These are phyloP conservation scores for Coemansia sp. DNA, from an alignment of 192 early-diverging fungal species.

Conservation along the genomic window DNA sequence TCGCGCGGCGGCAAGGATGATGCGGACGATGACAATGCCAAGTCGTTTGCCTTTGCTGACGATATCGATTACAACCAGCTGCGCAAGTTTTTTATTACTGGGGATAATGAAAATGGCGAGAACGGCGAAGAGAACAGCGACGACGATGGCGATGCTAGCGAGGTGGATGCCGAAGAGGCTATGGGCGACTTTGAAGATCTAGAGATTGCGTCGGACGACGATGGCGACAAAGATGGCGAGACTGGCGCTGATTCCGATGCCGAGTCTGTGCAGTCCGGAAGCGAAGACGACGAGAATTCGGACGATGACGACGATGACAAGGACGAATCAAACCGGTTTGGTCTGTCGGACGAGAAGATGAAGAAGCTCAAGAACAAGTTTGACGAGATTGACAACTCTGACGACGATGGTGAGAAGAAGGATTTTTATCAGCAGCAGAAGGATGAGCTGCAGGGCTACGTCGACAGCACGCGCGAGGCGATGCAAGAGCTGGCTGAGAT, in stretches of 20 bases:
- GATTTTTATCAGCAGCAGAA: conserved; percentile 90
- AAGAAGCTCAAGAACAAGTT: conserved; percentile 92
- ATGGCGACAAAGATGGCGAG: conserved; percentile 39
- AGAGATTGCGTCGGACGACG: conserved; percentile 67
- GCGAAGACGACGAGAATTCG: conserved; percentile 28
- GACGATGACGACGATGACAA: conserved; percentile 55
- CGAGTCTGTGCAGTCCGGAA: conserved; percentile 58
- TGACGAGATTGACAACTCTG: conserved; percentile 80
- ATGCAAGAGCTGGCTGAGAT: conserved; percentile 86
- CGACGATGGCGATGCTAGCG: conserved; percentile 47
- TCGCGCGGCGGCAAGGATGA: conserved; percentile 48
- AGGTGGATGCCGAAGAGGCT: conserved; percentile 51
- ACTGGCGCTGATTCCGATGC: conserved; percentile 57
- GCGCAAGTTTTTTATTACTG: conserved; percentile 40
- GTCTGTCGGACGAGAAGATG: conserved; percentile 72
- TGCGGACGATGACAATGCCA: conserved; percentile 33
- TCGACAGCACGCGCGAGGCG: conserved; percentile 77
- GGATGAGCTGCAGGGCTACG: conserved; percentile 82
- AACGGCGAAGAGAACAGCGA: conserved; percentile 29
- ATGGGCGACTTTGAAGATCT: conserved; percentile 70
- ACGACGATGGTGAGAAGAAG: conserved; percentile 67
- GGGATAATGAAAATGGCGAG: conserved; percentile 32
- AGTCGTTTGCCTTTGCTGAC: conserved; percentile 28
- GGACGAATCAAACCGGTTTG: conserved; percentile 57
- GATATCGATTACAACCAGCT: conserved; percentile 33